A percentile compares a stretch with the other conserved stretches of the same genome.
Evolutionary conservation across 495 filamentous ascomycete species (phyloP).

Genomic region (Aspergillus campestris): DNA sequence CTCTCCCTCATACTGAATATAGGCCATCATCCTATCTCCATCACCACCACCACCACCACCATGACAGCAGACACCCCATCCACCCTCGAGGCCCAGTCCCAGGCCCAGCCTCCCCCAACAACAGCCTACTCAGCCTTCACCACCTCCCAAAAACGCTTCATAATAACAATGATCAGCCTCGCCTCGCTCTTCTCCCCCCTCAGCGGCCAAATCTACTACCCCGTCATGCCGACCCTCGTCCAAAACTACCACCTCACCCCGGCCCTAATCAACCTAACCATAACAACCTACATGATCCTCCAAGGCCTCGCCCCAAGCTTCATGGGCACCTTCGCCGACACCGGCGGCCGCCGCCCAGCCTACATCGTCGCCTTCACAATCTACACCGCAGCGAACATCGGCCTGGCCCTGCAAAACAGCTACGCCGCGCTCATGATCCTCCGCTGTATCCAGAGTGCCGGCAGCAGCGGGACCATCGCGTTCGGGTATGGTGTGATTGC

Average conservation of each 20-base stretch:
- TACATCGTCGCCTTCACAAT: slow-evolving; percentile 51
- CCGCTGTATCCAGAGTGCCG: slow-evolving; percentile 54
- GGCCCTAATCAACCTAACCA: slow-evolving; percentile 57
- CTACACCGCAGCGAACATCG: slow-evolving; percentile 55
- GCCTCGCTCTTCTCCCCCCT: slow-evolving; percentile 47
- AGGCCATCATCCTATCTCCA: not conserved
- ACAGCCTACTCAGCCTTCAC: slow-evolving; percentile 45
- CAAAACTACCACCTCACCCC: slow-evolving; percentile 46
- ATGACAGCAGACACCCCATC: not conserved
- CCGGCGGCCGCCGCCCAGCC: slow-evolving; percentile 48
- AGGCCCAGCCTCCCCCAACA: too few relatives aligned
- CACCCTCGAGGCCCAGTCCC: not conserved
- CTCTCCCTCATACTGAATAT: not conserved
- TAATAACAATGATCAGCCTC: slow-evolving; percentile 50
- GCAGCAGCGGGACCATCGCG: slow-evolving; percentile 44
- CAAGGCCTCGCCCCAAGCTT: slow-evolving; percentile 52
- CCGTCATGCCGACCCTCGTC: slow-evolving; percentile 51
- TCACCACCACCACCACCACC: slow-evolving; percentile 3
- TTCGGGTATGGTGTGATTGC: slow-evolving; percentile 53
- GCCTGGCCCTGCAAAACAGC: slow-evolving; percentile 50
- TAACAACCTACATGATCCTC: slow-evolving; percentile 59
- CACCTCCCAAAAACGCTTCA: slow-evolving; percentile 45
- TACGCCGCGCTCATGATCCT: slow-evolving; percentile 55
- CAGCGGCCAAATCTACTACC: slow-evolving; percentile 66
- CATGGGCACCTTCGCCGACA: slow-evolving; percentile 53